Conservation (phyloP, 331 rosid genomes). For the Quercus tomentella region DNA sequence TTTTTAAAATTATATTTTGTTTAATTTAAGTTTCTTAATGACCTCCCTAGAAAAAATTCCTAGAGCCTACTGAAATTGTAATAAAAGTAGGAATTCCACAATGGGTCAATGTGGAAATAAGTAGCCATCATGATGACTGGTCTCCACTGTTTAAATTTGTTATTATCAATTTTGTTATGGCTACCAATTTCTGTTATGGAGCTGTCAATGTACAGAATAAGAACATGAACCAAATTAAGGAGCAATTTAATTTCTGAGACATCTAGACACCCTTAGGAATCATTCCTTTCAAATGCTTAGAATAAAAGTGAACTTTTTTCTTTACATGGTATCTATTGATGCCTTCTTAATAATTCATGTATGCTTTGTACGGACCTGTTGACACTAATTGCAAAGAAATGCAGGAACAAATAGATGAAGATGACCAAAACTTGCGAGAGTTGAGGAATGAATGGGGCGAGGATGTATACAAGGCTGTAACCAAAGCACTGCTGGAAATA, state of each 20-base stretch:
- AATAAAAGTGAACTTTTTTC: neutral
- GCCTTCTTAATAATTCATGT: too few relatives aligned
- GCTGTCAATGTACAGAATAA: too few relatives aligned
- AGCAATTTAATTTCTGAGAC: too few relatives aligned
- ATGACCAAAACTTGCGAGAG: conserved; percentile 25
- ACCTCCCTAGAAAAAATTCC: too few relatives aligned
- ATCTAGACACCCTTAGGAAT: neutral
- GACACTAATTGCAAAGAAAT: neutral
- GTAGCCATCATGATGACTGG: neutral
- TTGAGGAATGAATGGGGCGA: conserved; percentile 25
- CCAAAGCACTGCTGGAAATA: conserved; percentile 32
- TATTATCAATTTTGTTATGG: too few relatives aligned
- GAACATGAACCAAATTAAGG: too few relatives aligned
- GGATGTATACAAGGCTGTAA: conserved; percentile 28
- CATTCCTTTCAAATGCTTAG: neutral
- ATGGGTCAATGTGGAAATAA: neutral
- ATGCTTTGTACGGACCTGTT: too few relatives aligned
- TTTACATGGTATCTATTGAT: neutral
- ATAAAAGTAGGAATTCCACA: neutral
- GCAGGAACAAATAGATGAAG: conserved; percentile 36
- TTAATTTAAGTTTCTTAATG: too few relatives aligned
- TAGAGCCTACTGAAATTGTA: neutral
- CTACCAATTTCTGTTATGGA: too few relatives aligned
- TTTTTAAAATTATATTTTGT: too few relatives aligned
- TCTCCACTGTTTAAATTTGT: neutral